phyloP scores from a whole-genome alignment of 2,329 filamentous ascomycete genomes.

The Fusarium miscanthi region DNA sequence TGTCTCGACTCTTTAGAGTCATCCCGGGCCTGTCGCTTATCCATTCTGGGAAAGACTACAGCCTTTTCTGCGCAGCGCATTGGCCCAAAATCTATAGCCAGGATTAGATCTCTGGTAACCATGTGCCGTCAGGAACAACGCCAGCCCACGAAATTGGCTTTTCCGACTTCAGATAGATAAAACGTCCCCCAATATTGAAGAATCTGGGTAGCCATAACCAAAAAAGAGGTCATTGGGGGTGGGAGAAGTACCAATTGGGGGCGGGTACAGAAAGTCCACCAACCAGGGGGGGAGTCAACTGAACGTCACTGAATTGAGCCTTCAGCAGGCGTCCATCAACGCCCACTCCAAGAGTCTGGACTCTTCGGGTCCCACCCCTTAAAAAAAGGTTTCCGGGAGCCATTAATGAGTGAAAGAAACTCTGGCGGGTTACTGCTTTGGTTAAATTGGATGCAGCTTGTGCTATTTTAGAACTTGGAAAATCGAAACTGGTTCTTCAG shows the following conservation, averaged over 20 bases:
- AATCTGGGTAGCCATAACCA: constrained; percentile 16
- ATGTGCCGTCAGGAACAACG: constrained; percentile 32
- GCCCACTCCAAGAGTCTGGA: constrained; percentile 21
- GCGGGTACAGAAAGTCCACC: constrained; percentile 42
- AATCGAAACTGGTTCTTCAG: not conserved
- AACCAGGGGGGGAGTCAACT: constrained; percentile 25
- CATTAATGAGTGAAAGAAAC: constrained; percentile 14
- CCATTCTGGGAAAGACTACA: constrained; percentile 16
- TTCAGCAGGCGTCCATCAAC: constrained; percentile 22
- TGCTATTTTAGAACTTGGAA: not conserved
- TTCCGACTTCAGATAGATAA: constrained; percentile 4
- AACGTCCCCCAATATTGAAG: constrained; percentile 38
- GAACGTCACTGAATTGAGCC: constrained; percentile 26
- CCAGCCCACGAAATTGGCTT: constrained; percentile 16
- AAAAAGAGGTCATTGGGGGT: constrained; percentile 35
- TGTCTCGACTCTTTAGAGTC: constrained; percentile 15
- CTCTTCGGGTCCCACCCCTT: constrained; percentile 16
- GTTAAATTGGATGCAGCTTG: constrained; percentile 4
- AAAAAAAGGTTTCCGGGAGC: constrained; percentile 35
- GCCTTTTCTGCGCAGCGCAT: not conserved
- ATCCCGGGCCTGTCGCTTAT: constrained; percentile 13
- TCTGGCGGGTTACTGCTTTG: constrained; percentile 23
- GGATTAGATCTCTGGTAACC: constrained; percentile 28
- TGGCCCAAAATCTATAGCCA: constrained; percentile 11
- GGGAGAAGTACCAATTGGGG: constrained; percentile 32